Conservation (phyloP, 1,284 basidiomycete species). For the Microbotryum intermedium region DNA sequence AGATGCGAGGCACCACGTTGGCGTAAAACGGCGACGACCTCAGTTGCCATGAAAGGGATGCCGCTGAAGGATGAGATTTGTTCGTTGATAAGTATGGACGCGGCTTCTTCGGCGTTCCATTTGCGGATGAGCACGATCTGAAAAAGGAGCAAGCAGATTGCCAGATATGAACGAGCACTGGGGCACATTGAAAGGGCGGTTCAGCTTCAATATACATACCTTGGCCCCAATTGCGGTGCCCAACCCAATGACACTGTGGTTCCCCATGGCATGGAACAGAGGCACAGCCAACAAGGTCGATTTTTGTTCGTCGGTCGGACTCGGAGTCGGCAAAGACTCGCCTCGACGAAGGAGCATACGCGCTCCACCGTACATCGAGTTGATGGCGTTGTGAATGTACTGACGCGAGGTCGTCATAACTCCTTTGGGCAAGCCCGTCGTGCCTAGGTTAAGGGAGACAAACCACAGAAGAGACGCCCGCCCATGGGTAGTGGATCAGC, state of each 20-base stretch:
- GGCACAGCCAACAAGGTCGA: conserved; percentile 42
- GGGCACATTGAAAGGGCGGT: no score
- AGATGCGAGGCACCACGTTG: conserved; percentile 18
- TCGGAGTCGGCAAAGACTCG: conserved; percentile 32
- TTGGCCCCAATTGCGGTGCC: conserved; percentile 48
- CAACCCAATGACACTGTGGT: conserved; percentile 40
- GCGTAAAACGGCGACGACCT: conserved; percentile 43
- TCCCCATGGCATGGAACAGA: conserved; percentile 54
- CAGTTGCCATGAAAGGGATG: conserved; percentile 54
- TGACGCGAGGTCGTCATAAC: conserved; percentile 50
- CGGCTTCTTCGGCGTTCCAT: conserved; percentile 49
- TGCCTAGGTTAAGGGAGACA: no score
- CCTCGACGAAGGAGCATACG: conserved; percentile 45
- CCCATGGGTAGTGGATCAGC: no score
- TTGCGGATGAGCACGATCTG: conserved; percentile 49
- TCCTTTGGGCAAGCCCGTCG: conserved; percentile 56
- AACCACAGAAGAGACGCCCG: no score
- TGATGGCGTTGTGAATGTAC: conserved; percentile 41
- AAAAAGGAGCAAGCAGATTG: no score
- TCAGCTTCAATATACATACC: conserved; percentile 4
- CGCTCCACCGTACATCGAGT: conserved; percentile 22
- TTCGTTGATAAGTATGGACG: conserved; percentile 47
- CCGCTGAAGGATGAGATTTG: conserved; percentile 46
- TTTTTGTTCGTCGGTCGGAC: conserved; percentile 43
- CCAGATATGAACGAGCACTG: no score